Percentiles rank a stretch among this genome's conserved stretches.
Conservation (phyloP, 1,284 basidiomycete genomes). For the Moesziomyces antarcticus region DNA sequence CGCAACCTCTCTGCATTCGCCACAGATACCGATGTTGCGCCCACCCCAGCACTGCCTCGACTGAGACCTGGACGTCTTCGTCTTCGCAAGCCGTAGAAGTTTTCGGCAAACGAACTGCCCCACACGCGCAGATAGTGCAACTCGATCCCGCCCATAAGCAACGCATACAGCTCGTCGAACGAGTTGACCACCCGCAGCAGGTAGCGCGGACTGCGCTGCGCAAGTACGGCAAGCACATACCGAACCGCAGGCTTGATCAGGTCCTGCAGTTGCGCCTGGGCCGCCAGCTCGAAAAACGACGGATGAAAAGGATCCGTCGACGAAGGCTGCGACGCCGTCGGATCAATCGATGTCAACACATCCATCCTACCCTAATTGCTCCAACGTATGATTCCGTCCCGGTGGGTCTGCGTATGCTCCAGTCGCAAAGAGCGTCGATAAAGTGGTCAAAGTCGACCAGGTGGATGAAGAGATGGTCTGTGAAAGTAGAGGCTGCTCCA, state of each 20-base stretch:
- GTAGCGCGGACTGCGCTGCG: slow-evolving; percentile 93
- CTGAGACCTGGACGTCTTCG: slow-evolving; percentile 74
- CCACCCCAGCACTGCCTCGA: slow-evolving; percentile 2
- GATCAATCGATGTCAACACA: slow-evolving; percentile 53
- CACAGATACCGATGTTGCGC: slow-evolving; percentile 11
- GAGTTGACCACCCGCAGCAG: slow-evolving; percentile 88
- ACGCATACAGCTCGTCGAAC: slow-evolving; percentile 94
- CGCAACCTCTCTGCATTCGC: slow-evolving; percentile 42
- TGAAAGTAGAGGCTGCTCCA: too few species aligned
- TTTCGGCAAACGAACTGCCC: slow-evolving; percentile 86
- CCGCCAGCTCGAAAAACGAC: slow-evolving; percentile 92
- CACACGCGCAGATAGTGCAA: slow-evolving; percentile 86
- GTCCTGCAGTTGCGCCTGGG: slow-evolving; percentile 92
- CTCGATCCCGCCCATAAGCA: slow-evolving; percentile 89
- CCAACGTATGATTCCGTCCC: neutral
- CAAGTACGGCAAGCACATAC: slow-evolving; percentile 91
- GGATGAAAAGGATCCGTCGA: slow-evolving; percentile 74
- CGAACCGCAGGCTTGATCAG: slow-evolving; percentile 93
- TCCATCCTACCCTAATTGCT: slow-evolving; percentile 36
- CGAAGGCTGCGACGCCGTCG: slow-evolving; percentile 45
- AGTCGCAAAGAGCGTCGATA: too few species aligned
- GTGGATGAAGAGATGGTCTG: too few species aligned
- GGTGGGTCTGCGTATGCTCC: too few species aligned
- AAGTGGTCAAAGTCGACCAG: too few species aligned
- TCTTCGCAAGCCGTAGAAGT: slow-evolving; percentile 89